phyloP scores from a whole-genome alignment of 202 grass and related monocot species.

The Musa balbisiana region DNA sequence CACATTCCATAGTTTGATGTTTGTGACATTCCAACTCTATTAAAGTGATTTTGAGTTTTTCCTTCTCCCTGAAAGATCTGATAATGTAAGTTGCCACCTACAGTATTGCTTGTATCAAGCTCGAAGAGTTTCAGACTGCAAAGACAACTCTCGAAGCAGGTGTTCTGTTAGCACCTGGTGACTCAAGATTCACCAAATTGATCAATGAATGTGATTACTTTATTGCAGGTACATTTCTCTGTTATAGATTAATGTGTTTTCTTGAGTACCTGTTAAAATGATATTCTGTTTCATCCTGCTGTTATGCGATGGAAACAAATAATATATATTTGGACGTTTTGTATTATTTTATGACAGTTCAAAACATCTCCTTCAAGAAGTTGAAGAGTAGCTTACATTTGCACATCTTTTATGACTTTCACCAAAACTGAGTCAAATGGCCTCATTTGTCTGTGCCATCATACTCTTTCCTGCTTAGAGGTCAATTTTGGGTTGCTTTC shows the following conservation, averaged over 20 bases:
- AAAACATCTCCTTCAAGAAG: not conserved
- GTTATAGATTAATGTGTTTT: not conserved
- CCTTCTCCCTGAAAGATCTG: constrained; percentile 1
- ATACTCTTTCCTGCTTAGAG: not conserved
- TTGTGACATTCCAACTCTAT: not conserved
- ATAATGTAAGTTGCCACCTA: constrained; percentile 2
- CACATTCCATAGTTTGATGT: not conserved
- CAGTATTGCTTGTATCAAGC: constrained; percentile 76
- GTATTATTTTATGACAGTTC: not conserved
- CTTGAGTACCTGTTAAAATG: not conserved
- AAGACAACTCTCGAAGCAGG: constrained; percentile 83
- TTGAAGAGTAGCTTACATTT: not conserved
- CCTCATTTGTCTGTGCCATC: not conserved
- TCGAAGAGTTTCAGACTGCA: constrained; percentile 96
- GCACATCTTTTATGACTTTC: not conserved
- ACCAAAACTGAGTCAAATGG: not conserved
- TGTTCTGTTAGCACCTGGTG: constrained; percentile 44
- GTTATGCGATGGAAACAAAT: not conserved
- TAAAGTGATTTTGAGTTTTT: not conserved
- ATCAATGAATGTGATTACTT: constrained; percentile 77
- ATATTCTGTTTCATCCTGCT: not conserved
- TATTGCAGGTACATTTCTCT: constrained; percentile 53
- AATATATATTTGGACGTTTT: not conserved
- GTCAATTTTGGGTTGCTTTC: not conserved
- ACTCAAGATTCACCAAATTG: constrained; percentile 71